Evolutionary conservation across 1,284 basidiomycete genomes (phyloP).

Genomic region (Caloboletus firmus): DNA sequence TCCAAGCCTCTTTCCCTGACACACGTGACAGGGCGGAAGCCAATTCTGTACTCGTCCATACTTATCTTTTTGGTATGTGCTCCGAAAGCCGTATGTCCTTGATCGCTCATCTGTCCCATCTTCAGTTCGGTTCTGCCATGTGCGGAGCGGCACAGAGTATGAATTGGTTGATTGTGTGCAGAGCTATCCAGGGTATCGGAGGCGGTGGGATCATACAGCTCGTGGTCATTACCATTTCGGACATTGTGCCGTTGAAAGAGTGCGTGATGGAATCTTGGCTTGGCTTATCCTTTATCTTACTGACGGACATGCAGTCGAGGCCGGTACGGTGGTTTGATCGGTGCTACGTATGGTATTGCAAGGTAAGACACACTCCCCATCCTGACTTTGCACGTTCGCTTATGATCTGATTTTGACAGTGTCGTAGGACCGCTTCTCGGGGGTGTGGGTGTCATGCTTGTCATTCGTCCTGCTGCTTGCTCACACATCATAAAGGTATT

Average conservation of each 20-base stretch:
- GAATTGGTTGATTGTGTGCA: conserved; percentile 69
- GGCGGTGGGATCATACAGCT: conserved; percentile 74
- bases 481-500: conserved; percentile 45
- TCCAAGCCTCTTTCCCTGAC: not conserved
- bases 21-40: conserved; percentile 74
- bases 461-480: not conserved
- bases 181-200: conserved; percentile 82
- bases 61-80: conserved; percentile 62
- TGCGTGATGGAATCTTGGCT: conserved; percentile 35
- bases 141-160: conserved; percentile 82
- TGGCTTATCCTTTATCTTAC: not conserved
- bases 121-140: conserved; percentile 72
- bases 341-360: conserved; percentile 80
- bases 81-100: not conserved
- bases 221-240: conserved; percentile 74
- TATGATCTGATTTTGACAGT: conserved; percentile 34
- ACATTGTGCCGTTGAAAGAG: conserved; percentile 78
- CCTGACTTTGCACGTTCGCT: not conserved
- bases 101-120: not conserved
- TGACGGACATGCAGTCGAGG: conserved; percentile 53
- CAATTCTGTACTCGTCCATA: conserved; percentile 69
- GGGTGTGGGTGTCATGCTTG: conserved; percentile 48
- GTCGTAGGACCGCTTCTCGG: conserved; percentile 77
- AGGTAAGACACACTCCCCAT: conserved; percentile 37
- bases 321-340: conserved; percentile 71